Base-by-base conservation (phyloP, 73 alveolate genomes). In the Symbiodinium natans region DNA sequence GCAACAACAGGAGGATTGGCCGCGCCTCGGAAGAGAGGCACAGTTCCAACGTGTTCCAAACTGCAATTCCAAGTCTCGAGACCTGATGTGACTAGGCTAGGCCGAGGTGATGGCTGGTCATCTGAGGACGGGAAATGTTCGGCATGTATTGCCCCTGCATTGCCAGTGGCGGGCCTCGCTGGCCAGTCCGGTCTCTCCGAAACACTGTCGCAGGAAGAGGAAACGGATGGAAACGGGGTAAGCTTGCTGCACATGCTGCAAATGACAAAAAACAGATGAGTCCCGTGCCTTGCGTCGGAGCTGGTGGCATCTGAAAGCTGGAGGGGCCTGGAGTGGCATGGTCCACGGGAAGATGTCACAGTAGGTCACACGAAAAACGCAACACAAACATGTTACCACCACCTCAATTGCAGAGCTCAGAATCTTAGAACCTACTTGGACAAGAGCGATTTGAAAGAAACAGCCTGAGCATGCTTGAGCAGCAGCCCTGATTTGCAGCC, bases 131-230 rank as follows among this genome's bases (percentile, higher is more conserved):
- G 4, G 98, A 92, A 19, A 92, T 83, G 85, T 92, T 92, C 11
- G 98, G 98, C 98, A 92, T 92, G 73, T 73, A 92, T 84, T 92
- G 98, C 31, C 98, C 98, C 84, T 74, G 92, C 98, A 92, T 92
- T 23, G 97, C 97, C 41, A 90, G 38, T 27, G 98, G 98, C 29
- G 98, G 98, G 68, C 98, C 98, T 92, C 68, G 34, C 41, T 0
- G 74, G 31, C 29, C 41, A 41, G 2, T 31, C 21, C 15, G 48
- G 38, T 15, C 42, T 1, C 27, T n/a, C 25, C 33, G 13, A 36
- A 31, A 63, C 23, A 10, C 63, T 10, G 8, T 17, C 63, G 8
- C 63, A 8, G 17, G 17, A 48, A 17, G 23, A 17, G 23, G 63
- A 8, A 17, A 8, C 8, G 23, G 23, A 10, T 48, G 63, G 23